phyloP scores from a whole-genome alignment of 345 rosid genomes.

The Eucalyptus erythrocorys region DNA sequence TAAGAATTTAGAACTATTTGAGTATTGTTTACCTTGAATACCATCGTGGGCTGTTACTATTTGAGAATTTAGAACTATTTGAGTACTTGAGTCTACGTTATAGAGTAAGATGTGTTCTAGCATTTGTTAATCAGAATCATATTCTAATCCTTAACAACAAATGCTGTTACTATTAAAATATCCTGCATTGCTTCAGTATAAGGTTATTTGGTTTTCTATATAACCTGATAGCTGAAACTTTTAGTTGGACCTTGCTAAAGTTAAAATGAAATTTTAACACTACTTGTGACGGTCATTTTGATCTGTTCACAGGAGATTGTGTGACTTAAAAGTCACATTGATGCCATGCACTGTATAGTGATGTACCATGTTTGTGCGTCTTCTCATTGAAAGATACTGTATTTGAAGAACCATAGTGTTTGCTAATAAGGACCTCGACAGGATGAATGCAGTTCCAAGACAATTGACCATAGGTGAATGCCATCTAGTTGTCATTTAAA shows the following conservation, averaged over 20 bases:
- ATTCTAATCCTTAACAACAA: not conserved
- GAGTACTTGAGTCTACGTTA: not conserved
- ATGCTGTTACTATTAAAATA: not conserved
- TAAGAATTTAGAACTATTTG: not conserved
- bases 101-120: not conserved
- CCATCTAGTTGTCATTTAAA: not conserved
- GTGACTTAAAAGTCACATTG: not conserved
- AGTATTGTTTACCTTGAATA: not conserved
- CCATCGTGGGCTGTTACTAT: not conserved
- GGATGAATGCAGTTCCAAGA: not conserved
- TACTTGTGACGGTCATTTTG: not conserved
- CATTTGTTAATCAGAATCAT: not conserved
- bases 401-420: not conserved
- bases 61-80: too few species aligned
- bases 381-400: not conserved
- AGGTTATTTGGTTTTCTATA: not conserved
- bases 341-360: not conserved
- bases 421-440: not conserved
- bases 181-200: not conserved
- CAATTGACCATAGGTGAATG: not conserved
- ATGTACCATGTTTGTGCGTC: not conserved
- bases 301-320: not conserved
- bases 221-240: not conserved
- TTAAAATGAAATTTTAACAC: not conserved
- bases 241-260: not conserved